A percentile compares a stretch with the other conserved stretches of the same genome.
These are phyloP conservation scores for Venturia carpophila DNA, from an alignment of 2,329 filamentous ascomycete species.

Conservation along the genomic window DNA sequence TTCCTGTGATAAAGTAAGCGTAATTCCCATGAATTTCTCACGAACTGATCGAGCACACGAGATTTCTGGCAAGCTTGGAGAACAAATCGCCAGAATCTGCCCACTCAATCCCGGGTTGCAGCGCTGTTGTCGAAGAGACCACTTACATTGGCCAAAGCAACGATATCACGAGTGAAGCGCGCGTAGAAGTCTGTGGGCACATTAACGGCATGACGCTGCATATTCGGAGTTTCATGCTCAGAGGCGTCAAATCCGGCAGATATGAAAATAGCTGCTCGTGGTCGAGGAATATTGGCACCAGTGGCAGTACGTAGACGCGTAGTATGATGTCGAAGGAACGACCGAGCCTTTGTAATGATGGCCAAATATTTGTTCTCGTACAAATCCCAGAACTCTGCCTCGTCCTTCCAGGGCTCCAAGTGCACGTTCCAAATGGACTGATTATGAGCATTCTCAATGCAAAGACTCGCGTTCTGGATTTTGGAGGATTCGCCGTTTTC, in stretches of 20 bases:
- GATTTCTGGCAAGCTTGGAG: background rate
- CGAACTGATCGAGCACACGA: background rate
- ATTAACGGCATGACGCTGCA: constrained; percentile 94
- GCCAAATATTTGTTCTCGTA: constrained; percentile 73
- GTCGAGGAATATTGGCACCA: constrained; percentile 47
- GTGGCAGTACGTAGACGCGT: constrained; percentile 47
- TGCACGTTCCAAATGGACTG: constrained; percentile 97
- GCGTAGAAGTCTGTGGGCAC: constrained; percentile 97
- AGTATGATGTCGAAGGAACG: constrained; percentile 67
- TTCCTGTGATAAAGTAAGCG: constrained; percentile 45
- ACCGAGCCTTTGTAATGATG: constrained; percentile 71
- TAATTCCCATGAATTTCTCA: background rate
- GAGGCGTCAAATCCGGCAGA: constrained; percentile 96
- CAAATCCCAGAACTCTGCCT: constrained; percentile 78
- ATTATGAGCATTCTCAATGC: constrained; percentile 87
- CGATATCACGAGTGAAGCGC: constrained; percentile 76
- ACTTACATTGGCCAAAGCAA: constrained; percentile 53
- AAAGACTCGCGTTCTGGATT: constrained; percentile 86
- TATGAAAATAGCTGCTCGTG: constrained; percentile 84
- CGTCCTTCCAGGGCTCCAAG: constrained; percentile 74
- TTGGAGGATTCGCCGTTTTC: constrained; percentile 91
- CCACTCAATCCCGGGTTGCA: background rate
- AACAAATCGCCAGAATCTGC: background rate
- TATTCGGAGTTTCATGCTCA: constrained; percentile 83
- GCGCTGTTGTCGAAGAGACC: background rate